Evolutionary conservation across 2,329 filamentous ascomycete species (phyloP).

Genomic region (Penicillium sp.): DNA sequence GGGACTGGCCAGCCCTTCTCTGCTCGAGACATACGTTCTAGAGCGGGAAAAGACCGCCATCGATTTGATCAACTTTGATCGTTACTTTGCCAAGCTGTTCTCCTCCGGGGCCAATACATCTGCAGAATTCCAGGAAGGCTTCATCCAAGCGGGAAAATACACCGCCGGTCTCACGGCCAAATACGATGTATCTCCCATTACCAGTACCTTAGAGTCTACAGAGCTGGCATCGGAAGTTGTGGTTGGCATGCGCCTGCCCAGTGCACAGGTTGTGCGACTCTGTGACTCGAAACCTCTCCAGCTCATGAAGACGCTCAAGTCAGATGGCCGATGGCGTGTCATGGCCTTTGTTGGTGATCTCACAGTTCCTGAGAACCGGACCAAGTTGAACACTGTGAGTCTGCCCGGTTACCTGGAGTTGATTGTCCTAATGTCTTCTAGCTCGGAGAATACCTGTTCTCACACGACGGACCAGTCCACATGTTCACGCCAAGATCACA

Average conservation of each 20-base stretch:
- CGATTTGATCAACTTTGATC: slow-evolving; percentile 63
- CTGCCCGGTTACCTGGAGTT: neutral
- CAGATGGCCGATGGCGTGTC: slow-evolving; percentile 55
- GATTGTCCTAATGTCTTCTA: slow-evolving; percentile 9
- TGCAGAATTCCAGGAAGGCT: slow-evolving; percentile 57
- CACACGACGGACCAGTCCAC: slow-evolving; percentile 41
- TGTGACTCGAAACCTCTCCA: slow-evolving; percentile 61
- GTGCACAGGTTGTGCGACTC: slow-evolving; percentile 59
- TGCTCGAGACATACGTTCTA: slow-evolving; percentile 55
- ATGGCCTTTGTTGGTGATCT: slow-evolving; percentile 53
- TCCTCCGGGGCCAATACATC: slow-evolving; percentile 45
- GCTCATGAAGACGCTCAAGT: slow-evolving; percentile 49
- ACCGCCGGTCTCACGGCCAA: slow-evolving; percentile 60
- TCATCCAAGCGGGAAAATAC: slow-evolving; percentile 58
- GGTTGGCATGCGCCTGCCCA: slow-evolving; percentile 54
- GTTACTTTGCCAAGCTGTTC: slow-evolving; percentile 55
- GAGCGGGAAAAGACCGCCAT: slow-evolving; percentile 55
- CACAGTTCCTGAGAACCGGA: slow-evolving; percentile 18
- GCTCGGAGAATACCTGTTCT: slow-evolving; percentile 44
- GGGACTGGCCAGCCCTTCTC: slow-evolving; percentile 41
- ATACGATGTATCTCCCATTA: slow-evolving; percentile 55
- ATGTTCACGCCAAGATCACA: slow-evolving; percentile 44
- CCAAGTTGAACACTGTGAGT: slow-evolving; percentile 42
- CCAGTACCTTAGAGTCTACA: slow-evolving; percentile 34
- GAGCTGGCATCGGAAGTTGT: slow-evolving; percentile 38